Evolutionary conservation across 805 yeast species (phyloP).

Genomic region (Starmera quercuum): DNA sequence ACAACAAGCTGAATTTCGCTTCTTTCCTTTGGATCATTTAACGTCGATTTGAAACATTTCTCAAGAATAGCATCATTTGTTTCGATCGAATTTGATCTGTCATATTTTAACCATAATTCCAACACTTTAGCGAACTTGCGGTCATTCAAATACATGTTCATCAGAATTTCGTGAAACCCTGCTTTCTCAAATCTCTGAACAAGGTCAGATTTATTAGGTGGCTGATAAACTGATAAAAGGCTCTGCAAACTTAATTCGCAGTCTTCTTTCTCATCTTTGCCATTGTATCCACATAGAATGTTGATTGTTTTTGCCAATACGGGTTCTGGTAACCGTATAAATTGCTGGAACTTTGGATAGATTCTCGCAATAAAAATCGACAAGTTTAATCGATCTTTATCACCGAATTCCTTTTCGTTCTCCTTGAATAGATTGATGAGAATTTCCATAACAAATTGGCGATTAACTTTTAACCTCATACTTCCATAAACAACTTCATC

Average conservation of each 20-base stretch:
- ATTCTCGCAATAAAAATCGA: conserved; percentile 74
- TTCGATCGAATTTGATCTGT: conserved; percentile 17
- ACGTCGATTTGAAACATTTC: conserved; percentile 18
- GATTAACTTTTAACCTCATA: conserved; percentile 32
- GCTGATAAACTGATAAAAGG: conserved; percentile 58
- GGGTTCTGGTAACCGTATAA: conserved; percentile 62
- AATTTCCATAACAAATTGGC: conserved; percentile 76
- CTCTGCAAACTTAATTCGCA: conserved; percentile 74
- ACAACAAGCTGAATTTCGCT: conserved; percentile 10
- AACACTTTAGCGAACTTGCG: conserved; percentile 45
- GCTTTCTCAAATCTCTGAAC: conserved; percentile 45
- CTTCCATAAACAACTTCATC: conserved; percentile 29
- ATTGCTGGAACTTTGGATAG: conserved; percentile 80
- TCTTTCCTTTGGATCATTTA: conserved; percentile 13
- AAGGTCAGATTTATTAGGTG: conserved; percentile 42
- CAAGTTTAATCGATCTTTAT: conserved; percentile 27
- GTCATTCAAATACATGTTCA: conserved; percentile 47
- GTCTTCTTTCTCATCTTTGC: conserved; percentile 34
- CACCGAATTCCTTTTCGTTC: conserved; percentile 23
- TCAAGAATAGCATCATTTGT: conserved; percentile 19
- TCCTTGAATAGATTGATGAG: conserved; percentile 49
- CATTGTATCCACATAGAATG: conserved; percentile 37
- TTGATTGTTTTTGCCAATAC: conserved; percentile 40
- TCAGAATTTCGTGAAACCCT: conserved; percentile 50
- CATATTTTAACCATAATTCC: conserved; percentile 40